Evolutionary conservation across 1,284 basidiomycete species (phyloP), one percentile per base, ranked within the genome.

Genomic region (Papiliotrema nemorosa): DNA sequence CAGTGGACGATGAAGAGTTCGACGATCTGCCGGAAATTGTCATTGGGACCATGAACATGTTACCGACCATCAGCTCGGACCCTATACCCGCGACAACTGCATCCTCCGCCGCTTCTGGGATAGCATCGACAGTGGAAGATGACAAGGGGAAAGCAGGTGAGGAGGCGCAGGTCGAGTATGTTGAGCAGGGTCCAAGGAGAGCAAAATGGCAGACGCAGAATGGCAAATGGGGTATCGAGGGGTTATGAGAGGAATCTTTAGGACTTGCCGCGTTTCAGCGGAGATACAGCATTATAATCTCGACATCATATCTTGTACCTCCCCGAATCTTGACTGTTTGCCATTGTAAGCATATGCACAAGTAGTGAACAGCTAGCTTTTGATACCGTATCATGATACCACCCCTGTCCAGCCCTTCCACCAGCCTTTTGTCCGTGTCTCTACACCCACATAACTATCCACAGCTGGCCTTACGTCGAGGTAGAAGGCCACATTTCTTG

Each of bases 391-490:
- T n/a, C n/a, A n/a, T n/a, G n/a, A n/a, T n/a, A n/a, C n/a, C n/a
- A n/a, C 55, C 34, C 45, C 25, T 6, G 24, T 18, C 34, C 34
- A 48, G 9, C 34, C 13, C 38, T 49, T 59, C 64, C 63, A 70
- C 56, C 57, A 56, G 10, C 64, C 63, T 14, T 50, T 44, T 1
- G 66, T 25, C 35, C 79, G 82, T 84, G 97, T 88, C 62, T 83
- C 83, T 16, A 90, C 77, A 14, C 88, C 88, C 64, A 96, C 90
- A 85, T 88, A 89, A 62, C 80, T 88, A 68, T 97, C 92, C 35
- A 97, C 73, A 1, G 94, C 93, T 1, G 94, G 94, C 42, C 94
- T 80, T 12, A 90, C 92, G 65, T 98, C 96, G 36, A 99, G 81
- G 73, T 87, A 96, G 75, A 98, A 98, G 3, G 91, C 71, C 39